Evolutionary conservation across 139 green algal genomes (phyloP), one percentile per base, ranked within the genome.

Genomic region (Chlamydomonas incerta): DNA sequence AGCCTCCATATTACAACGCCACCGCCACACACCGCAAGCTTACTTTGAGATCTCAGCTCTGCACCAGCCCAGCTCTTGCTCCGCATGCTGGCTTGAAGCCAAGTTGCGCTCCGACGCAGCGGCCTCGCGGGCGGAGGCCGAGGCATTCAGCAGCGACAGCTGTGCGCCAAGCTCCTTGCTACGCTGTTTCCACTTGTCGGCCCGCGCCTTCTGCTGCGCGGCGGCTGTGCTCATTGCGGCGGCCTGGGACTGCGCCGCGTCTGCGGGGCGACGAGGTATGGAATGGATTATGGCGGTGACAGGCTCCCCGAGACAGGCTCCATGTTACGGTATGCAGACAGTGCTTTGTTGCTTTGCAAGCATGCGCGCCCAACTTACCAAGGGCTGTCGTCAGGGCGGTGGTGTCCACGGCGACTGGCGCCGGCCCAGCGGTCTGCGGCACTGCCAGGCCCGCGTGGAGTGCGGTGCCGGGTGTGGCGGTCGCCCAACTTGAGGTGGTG

Each of bases 171-270:
- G 87, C 68, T 89, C 74, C 72, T 80, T 80, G 50, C 65, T 82
- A 21, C 82, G 85, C 41, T 58, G 82, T 86, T 93, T 93, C 90
- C 90, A 93, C 41, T 90, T 93, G 35, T 90, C 71, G 2, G 68
- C 81, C 17, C 85, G 82, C 9, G 37, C 57, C 37, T 86, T 77
- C 26, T 88, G 83, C 28, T 88, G 69, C n/a, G 70, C 66, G 34
- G 88, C 55, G 37, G 86, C 65, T 66, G 89, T 34, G 0, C 62
- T 66, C 50, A 93, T 70, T 17, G 67, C 28, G 24, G 57, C 50
- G 0, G 31, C 50, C 50, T 85, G 79, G 24, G 65, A 63, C 37
- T 75, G 79, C 23, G 66, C 50, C 65, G 60, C 47, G 23, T 34
- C 79, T 85, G 46, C 17, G 69, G 33, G 35, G 4, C 14, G 55